Conservation (phyloP, 805 yeast genomes). For the Saturnispora silvae region DNA sequence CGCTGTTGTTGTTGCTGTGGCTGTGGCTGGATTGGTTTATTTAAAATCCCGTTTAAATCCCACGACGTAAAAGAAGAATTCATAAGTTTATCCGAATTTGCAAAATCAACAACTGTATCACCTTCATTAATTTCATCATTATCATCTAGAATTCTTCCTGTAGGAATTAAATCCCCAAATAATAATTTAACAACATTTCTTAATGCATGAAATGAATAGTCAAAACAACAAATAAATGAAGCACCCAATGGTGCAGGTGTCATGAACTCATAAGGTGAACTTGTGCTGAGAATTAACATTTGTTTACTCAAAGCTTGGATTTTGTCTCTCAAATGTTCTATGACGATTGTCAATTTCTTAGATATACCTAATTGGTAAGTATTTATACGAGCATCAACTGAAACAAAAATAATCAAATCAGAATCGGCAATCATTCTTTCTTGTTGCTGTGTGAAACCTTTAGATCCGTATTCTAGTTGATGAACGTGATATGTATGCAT, state of each 20-base stretch:
- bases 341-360: constrained; percentile 38
- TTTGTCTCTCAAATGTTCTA: constrained; percentile 7
- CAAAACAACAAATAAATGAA: constrained; percentile 50
- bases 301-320: constrained; percentile 31
- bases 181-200: constrained; percentile 38
- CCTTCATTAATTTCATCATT: not conserved
- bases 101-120: too few relatives aligned
- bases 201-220: constrained; percentile 44
- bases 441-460: constrained; percentile 44
- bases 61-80: too few relatives aligned
- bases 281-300: constrained; percentile 47
- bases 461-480: constrained; percentile 50
- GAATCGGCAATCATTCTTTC: constrained; percentile 43
- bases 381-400: constrained; percentile 47
- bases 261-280: constrained; percentile 53
- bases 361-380: constrained; percentile 54
- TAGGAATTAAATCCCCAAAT: constrained; percentile 43
- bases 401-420: constrained; percentile 40
- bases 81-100: too few relatives aligned
- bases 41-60: constrained; percentile 8
- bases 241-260: constrained; percentile 44
- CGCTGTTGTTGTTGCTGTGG: not conserved
- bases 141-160: constrained; percentile 44
- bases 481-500: constrained; percentile 33
- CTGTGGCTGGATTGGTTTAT: constrained; percentile 2